Conservation (phyloP, 176 grass and related monocot species). For the Pontederia paniculata region DNA sequence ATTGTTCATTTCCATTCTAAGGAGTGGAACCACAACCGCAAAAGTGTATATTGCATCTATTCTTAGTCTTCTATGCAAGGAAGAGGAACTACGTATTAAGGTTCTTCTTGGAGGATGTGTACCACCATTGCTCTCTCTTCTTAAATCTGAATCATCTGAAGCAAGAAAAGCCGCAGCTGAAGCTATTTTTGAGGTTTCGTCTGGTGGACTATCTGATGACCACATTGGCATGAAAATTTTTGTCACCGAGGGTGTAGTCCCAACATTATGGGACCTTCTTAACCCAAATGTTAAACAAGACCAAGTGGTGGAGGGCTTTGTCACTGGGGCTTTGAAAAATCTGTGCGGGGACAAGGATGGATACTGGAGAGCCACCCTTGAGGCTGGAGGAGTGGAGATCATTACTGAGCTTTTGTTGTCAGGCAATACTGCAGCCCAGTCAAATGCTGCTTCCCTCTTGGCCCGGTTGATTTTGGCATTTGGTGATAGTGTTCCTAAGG, state of each 20-base stretch:
- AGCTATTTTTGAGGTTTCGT: conserved; percentile 86
- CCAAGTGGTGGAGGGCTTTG: conserved; percentile 76
- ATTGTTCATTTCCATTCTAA: conserved; percentile 77
- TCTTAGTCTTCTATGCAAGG: conserved; percentile 78
- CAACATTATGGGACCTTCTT: conserved; percentile 76
- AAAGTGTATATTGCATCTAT: conserved; percentile 72
- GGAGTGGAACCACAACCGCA: conserved; percentile 51
- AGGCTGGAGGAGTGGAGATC: conserved; percentile 90
- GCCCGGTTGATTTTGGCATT: conserved; percentile 81
- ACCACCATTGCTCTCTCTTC: conserved; percentile 75
- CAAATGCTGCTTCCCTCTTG: conserved; percentile 91
- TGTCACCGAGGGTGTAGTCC: conserved; percentile 87
- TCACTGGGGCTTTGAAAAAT: conserved; percentile 85
- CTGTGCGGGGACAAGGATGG: conserved; percentile 93
- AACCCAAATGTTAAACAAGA: conserved; percentile 56
- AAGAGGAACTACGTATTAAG: conserved; percentile 73
- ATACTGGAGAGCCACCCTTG: conserved; percentile 85
- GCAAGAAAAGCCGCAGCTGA: conserved; percentile 80
- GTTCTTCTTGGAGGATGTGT: conserved; percentile 90
- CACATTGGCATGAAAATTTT: conserved; percentile 99
- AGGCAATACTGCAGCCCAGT: conserved; percentile 75
- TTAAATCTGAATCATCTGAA: conserved; percentile 71
- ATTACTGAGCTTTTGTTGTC: conserved; percentile 88
- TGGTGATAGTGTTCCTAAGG: conserved; percentile 66
- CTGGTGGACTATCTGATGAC: conserved; percentile 73